phyloP scores from a whole-genome alignment of 83 land plant species.

The Picea abies region DNA sequence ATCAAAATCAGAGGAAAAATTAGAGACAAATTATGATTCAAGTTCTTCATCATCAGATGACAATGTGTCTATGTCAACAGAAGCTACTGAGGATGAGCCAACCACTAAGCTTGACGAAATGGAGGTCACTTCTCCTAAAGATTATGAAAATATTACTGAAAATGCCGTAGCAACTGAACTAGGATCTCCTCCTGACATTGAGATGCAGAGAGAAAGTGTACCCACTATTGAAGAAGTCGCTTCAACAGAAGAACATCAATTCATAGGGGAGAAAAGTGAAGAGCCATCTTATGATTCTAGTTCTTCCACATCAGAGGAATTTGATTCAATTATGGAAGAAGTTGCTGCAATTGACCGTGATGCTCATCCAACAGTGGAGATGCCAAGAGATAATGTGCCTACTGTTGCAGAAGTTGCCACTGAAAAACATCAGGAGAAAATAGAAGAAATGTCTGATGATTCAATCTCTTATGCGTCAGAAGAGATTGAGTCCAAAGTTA shows the following conservation, averaged over 20 bases:
- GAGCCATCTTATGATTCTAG: conserved; percentile 9
- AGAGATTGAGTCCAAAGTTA: neutral
- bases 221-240: neutral
- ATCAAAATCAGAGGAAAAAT: neutral
- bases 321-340: neutral
- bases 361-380: neutral
- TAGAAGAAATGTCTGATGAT: neutral
- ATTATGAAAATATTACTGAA: neutral
- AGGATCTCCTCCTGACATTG: neutral
- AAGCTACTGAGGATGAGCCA: neutral
- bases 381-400: neutral
- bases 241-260: conserved; percentile 5
- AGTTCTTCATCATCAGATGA: conserved; percentile 9
- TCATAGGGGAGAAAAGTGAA: neutral
- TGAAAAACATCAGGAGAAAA: neutral
- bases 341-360: neutral
- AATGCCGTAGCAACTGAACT: neutral
- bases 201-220: neutral
- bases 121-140: neutral
- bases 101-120: neutral
- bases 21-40: neutral
- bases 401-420: neutral
- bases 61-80: neutral
- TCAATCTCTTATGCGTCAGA: neutral
- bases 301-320: conserved; percentile 9